phyloP scores from a whole-genome alignment of 306 rosid genomes.

The Castanospermum australe region DNA sequence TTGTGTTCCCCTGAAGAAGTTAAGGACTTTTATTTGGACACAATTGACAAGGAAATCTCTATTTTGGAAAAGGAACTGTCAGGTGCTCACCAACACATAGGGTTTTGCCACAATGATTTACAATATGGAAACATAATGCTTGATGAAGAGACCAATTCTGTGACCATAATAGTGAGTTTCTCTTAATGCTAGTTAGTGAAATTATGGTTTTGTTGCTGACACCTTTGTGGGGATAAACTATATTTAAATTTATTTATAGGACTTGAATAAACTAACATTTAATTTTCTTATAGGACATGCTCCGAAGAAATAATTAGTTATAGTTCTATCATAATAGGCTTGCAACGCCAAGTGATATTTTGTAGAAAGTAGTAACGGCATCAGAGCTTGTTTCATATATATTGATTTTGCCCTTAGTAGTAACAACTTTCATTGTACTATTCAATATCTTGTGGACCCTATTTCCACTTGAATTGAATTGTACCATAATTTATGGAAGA shows the following conservation, averaged over 20 bases:
- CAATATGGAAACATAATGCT: conserved; percentile 91
- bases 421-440: not conserved
- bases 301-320: not conserved
- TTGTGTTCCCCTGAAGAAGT: conserved; percentile 56
- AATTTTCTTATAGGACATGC: not conserved
- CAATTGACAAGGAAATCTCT: conserved; percentile 53
- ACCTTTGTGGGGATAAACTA: not conserved
- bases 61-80: conserved; percentile 54
- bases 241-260: too few relatives aligned
- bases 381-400: not conserved
- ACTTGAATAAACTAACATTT: not conserved
- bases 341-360: not conserved
- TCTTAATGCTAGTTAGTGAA: not conserved
- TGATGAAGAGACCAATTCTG: conserved; percentile 53
- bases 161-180: conserved; percentile 74
- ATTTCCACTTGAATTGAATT: not conserved
- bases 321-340: not conserved
- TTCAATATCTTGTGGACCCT: not conserved
- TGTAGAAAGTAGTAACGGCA: not conserved
- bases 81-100: conserved; percentile 29
- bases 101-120: conserved; percentile 85
- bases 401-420: not conserved
- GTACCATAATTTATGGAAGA: not conserved
- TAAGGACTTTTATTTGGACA: conserved; percentile 51
- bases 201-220: not conserved